These are phyloP conservation scores for Akanthomyces lecanii DNA, from an alignment of 2,329 filamentous ascomycete genomes.

Conservation along the genomic window DNA sequence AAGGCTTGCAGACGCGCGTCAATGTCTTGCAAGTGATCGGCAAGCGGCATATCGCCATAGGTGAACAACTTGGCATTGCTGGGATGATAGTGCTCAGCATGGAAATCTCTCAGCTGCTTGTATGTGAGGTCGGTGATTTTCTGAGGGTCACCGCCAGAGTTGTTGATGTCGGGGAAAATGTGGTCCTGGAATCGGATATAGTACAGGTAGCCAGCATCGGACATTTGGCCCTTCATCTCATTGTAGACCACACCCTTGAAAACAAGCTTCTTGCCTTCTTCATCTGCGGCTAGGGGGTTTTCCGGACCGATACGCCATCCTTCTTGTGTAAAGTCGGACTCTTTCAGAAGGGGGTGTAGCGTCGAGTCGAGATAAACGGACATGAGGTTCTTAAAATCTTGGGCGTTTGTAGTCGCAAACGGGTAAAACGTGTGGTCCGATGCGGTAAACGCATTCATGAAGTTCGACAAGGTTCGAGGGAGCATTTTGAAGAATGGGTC, in stretches of 20 bases:
- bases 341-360: constrained; percentile 80
- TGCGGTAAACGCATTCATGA: constrained; percentile 98
- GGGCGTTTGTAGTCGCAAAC: constrained; percentile 91
- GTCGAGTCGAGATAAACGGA: constrained; percentile 96
- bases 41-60: constrained; percentile 87
- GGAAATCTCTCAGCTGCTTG: constrained; percentile 81
- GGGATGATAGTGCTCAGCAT: constrained; percentile 90
- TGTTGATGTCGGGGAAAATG: constrained; percentile 90
- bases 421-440: constrained; percentile 97
- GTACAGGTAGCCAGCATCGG: constrained; percentile 91
- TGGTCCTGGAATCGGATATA: constrained; percentile 94
- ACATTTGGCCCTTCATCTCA: constrained; percentile 99
- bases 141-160: constrained; percentile 92
- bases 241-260: constrained; percentile 99
- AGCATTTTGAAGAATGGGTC: constrained; percentile 99
- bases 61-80: constrained; percentile 96
- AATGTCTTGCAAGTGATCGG: constrained; percentile 75
- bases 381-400: constrained; percentile 94
- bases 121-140: constrained; percentile 96
- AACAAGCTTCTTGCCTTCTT: constrained; percentile 65
- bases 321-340: constrained; percentile 91
- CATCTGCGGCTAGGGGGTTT: constrained; percentile 62
- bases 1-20: constrained; percentile 71
- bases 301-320: constrained; percentile 95
- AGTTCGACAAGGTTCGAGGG: constrained; percentile 94